phyloP scores from a whole-genome alignment of 2,329 filamentous ascomycete species.

The Allantophomopsis lycopodina region DNA sequence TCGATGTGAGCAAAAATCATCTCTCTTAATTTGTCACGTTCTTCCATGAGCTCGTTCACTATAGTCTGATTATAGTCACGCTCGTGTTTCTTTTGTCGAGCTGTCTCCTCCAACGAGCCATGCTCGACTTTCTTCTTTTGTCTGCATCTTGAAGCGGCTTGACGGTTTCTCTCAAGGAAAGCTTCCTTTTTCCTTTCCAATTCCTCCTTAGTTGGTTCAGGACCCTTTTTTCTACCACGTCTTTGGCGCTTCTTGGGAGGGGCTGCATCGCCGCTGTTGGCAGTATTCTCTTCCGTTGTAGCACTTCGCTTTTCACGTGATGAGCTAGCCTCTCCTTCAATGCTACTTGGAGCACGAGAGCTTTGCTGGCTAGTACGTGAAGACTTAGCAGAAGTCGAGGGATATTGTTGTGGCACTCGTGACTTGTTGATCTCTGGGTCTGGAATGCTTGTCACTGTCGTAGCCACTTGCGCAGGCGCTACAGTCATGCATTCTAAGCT shows the following conservation, averaged over 20 bases:
- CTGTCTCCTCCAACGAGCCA: slow-evolving; percentile 13
- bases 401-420: too few relatives aligned
- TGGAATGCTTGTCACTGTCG: too few relatives aligned
- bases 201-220: not conserved
- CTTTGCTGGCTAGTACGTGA: too few relatives aligned
- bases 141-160: slow-evolving; percentile 61
- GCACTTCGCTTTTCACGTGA: too few relatives aligned
- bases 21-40: not conserved
- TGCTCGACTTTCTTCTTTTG: slow-evolving; percentile 48
- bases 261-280: too few relatives aligned
- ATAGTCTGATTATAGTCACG: not conserved
- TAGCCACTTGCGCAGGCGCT: too few relatives aligned
- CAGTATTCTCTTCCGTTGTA: too few relatives aligned
- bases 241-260: not conserved
- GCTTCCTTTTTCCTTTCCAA: slow-evolving; percentile 16
- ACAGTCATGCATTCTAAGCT: too few relatives aligned
- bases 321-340: too few relatives aligned
- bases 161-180: slow-evolving; percentile 56
- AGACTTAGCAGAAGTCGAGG: too few relatives aligned
- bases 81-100: not conserved
- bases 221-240: not conserved
- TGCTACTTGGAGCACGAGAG: too few relatives aligned
- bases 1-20: not conserved
- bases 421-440: too few relatives aligned
- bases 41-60: not conserved